These are phyloP conservation scores for Coniochaeta pulveracea DNA, from an alignment of 2,329 filamentous ascomycete species.

Conservation along the genomic window DNA sequence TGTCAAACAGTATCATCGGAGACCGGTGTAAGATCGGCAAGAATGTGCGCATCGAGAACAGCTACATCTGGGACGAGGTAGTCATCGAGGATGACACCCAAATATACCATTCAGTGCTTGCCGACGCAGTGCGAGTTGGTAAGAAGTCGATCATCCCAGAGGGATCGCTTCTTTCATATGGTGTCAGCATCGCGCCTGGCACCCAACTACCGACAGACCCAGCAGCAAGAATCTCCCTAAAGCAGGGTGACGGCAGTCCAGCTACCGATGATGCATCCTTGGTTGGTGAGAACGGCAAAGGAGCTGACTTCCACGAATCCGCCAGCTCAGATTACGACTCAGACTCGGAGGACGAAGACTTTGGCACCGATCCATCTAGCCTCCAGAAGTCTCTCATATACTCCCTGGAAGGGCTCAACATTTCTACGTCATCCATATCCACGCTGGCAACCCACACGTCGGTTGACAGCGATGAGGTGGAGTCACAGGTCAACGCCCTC, in stretches of 20 bases:
- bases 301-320: constrained; percentile 33
- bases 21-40: constrained; percentile 77
- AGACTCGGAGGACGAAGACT: constrained; percentile 28
- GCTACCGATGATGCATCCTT: constrained; percentile 29
- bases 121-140: constrained; percentile 59
- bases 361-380: constrained; percentile 34
- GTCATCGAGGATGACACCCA: constrained; percentile 64
- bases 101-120: constrained; percentile 65
- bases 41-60: constrained; percentile 67
- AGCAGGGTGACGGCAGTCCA: constrained; percentile 24
- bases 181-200: constrained; percentile 58
- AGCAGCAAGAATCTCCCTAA: constrained; percentile 24
- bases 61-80: constrained; percentile 81
- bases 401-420: constrained; percentile 37
- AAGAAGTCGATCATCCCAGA: constrained; percentile 56
- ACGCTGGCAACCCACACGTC: constrained; percentile 54
- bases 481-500: constrained; percentile 36
- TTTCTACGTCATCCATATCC: constrained; percentile 44
- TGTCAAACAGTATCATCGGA: constrained; percentile 72
- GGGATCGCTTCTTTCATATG: constrained; percentile 71
- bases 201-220: constrained; percentile 28
- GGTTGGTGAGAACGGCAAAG: constrained; percentile 39
- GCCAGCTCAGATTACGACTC: constrained; percentile 38
- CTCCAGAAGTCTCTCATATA: constrained; percentile 47
- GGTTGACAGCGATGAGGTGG: constrained; percentile 53